phyloP scores from a whole-genome alignment of 768 basidiomycete genomes.

The Rhodocollybia butyracea region DNA sequence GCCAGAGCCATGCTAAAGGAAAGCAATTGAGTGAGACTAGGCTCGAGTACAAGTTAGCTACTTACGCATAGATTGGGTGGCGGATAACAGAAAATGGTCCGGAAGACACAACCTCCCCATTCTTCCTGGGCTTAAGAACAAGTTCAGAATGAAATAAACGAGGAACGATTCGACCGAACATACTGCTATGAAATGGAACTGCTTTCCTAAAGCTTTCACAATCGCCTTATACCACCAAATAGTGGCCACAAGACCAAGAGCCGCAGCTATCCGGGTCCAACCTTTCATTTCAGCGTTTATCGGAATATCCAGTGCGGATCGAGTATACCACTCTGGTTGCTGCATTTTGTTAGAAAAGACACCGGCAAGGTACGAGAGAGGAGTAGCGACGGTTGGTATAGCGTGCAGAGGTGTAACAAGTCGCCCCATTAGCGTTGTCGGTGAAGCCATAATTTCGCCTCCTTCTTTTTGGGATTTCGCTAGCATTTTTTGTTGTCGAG shows the following conservation, averaged over 20 bases:
- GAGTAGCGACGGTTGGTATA: constrained; percentile 19
- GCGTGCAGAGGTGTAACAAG: constrained; percentile 24
- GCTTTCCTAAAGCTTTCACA: too few species aligned
- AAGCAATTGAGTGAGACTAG: too few species aligned
- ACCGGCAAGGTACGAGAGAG: constrained; percentile 22
- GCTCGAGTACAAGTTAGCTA: too few species aligned
- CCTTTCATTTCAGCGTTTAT: background rate
- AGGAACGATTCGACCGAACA: too few species aligned
- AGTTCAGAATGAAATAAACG: too few species aligned
- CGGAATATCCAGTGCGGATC: constrained; percentile 18
- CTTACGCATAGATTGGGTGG: too few species aligned
- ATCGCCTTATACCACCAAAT: background rate
- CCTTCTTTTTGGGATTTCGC: constrained; percentile 11
- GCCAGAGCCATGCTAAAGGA: too few species aligned
- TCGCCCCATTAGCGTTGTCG: constrained; percentile 18
- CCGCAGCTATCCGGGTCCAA: background rate
- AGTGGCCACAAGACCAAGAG: background rate
- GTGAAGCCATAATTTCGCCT: constrained; percentile 13
- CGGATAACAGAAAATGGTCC: too few species aligned
- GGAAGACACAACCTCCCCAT: too few species aligned
- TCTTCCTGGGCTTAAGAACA: too few species aligned
- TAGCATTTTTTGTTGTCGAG: background rate
- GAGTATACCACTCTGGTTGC: constrained; percentile 31
- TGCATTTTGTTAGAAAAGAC: constrained; percentile 24
- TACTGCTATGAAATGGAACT: too few species aligned